Evolutionary conservation across 768 basidiomycete species (phyloP), one percentile per base, ranked within the genome.

Genomic region (Kwoniella sp.): DNA sequence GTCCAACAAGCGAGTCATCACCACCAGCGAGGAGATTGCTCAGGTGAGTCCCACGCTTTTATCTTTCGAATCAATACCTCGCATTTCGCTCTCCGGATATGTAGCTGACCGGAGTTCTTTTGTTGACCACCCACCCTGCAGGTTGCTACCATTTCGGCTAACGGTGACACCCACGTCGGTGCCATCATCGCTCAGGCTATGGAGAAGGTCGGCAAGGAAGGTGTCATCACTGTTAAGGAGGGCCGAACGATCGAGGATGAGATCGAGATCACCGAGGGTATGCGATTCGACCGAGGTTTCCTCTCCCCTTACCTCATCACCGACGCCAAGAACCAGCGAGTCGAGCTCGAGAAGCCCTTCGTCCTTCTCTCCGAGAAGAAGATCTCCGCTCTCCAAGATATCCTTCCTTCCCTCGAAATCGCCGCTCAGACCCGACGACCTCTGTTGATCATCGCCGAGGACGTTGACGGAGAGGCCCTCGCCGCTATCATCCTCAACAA

Each of bases 121-220:
- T 29, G n/a, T 26, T 28, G 26, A 8, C 23, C 23, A n/a, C 53
- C n/a, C n/a, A n/a, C n/a, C 17, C 23, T 11, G 11, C 71, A 83
- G 80, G 95, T 98, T 69, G 94, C 94, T n/a, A 97, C 94, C 72
- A 95, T 96, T 81, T 85, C 82, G 61, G 86, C 91, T 69, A 87
- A 87, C 81, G 86, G 86, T 58, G 95, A 98, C 83, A 85, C 82
- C 1, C 93, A 97, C 78, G 85, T 99, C 68, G 94, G 95, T 51
- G 88, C 89, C 79, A 86, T 99, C 77, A 98, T 97, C 81, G 94
- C 95, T 4, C 92, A 92, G 78, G 95, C 95, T 1, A 99, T 97
- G 95, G 95, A 98, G 83, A 96, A 96, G 82, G 95, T 98, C 66
- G 95, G 95, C 80, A 96, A 95, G 85, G 95, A 99, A 83, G 95